Evolutionary conservation across 2,329 filamentous ascomycete species (phyloP).

Genomic region (Trichoderma arundinaceum): DNA sequence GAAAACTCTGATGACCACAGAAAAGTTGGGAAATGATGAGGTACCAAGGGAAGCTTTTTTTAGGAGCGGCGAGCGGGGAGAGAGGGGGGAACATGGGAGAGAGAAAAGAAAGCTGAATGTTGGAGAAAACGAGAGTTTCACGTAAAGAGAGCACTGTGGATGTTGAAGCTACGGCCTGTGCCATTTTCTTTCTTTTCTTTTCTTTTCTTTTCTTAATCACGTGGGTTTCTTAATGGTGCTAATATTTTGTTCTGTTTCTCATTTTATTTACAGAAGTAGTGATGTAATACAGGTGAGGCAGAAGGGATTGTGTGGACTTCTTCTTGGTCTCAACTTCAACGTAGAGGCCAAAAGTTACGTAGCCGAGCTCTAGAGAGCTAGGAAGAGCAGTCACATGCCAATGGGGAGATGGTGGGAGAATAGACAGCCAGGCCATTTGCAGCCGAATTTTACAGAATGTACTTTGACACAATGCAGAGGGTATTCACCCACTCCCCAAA

Average conservation of each 20-base stretch:
- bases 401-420: not conserved
- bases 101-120: too few relatives aligned
- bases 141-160: not conserved
- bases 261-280: not conserved
- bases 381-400: not conserved
- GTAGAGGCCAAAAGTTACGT: not conserved
- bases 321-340: not conserved
- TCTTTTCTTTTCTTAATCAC: not conserved
- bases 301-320: not conserved
- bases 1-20: not conserved
- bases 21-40: not conserved
- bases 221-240: not conserved
- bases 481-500: not conserved
- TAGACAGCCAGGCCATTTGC: not conserved
- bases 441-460: not conserved
- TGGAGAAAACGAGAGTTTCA: not conserved
- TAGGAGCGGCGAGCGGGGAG: too few relatives aligned
- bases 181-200: not conserved
- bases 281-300: not conserved
- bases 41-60: not conserved
- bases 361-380: not conserved
- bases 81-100: not conserved
- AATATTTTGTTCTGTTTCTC: not conserved
- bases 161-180: not conserved
- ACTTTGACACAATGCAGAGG: constrained; percentile 11